These are phyloP conservation scores for Epichloe scottii DNA, from an alignment of 2,329 filamentous ascomycete genomes.

Conservation along the genomic window DNA sequence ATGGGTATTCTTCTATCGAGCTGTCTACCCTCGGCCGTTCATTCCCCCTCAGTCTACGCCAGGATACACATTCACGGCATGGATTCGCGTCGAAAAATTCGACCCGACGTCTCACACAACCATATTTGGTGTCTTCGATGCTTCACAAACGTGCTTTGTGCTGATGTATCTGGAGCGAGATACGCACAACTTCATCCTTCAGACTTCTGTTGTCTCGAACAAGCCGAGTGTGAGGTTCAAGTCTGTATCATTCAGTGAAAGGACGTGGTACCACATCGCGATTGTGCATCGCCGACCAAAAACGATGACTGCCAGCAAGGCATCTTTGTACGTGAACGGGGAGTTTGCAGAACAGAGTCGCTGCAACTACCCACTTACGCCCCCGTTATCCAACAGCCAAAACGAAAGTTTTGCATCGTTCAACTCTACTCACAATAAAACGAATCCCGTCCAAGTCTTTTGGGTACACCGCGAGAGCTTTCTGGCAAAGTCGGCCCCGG, in stretches of 20 bases:
- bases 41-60: constrained; percentile 70
- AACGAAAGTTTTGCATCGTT: constrained; percentile 61
- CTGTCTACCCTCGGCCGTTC: constrained; percentile 70
- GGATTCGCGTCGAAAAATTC: constrained; percentile 80
- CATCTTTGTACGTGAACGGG: constrained; percentile 81
- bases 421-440: constrained; percentile 42
- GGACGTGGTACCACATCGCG: constrained; percentile 85
- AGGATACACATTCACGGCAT: constrained; percentile 86
- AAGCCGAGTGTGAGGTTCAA: constrained; percentile 91
- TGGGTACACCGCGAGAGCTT: constrained; percentile 84
- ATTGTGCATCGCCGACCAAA: constrained; percentile 73
- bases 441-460: constrained; percentile 75
- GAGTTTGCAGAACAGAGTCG: constrained; percentile 89
- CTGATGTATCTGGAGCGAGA: constrained; percentile 90
- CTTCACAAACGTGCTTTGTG: constrained; percentile 83
- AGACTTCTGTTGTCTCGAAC: constrained; percentile 80
- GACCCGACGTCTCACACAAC: constrained; percentile 82
- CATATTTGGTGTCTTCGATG: constrained; percentile 88
- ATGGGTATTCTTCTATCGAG: constrained; percentile 85
- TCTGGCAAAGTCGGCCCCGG: constrained; percentile 63
- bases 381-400: constrained; percentile 49
- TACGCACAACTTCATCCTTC: constrained; percentile 85
- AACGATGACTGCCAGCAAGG: constrained; percentile 64
- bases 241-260: constrained; percentile 60
- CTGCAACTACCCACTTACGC: constrained; percentile 71